These are phyloP conservation scores for Fusarium citri DNA, from an alignment of 2,329 filamentous ascomycete genomes.

Conservation along the genomic window DNA sequence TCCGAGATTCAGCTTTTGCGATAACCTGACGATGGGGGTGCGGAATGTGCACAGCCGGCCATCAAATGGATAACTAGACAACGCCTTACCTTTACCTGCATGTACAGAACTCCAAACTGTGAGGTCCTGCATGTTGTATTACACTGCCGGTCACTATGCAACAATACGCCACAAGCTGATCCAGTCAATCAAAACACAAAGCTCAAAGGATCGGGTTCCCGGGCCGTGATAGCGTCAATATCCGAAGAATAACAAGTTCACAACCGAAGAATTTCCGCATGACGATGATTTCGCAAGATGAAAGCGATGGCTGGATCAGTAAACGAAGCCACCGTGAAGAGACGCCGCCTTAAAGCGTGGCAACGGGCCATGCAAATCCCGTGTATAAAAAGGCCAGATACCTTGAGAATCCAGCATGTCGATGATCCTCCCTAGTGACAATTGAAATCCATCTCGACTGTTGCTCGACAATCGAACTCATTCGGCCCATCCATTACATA, in stretches of 20 bases:
- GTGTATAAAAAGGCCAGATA: conserved; percentile 19
- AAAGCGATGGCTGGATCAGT: conserved; percentile 21
- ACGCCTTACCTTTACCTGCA: neutral
- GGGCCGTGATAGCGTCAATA: conserved; percentile 41
- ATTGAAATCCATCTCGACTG: neutral
- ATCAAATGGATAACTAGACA: neutral
- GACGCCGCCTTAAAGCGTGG: conserved; percentile 4
- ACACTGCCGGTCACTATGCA: conserved; percentile 5
- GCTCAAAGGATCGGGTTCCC: conserved; percentile 30
- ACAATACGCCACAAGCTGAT: conserved; percentile 5
- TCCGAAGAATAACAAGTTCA: conserved; percentile 40
- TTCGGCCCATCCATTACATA: conserved; percentile 1
- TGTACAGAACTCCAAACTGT: neutral
- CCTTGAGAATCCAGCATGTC: conserved; percentile 13
- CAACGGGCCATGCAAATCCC: conserved; percentile 8
- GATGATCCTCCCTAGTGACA: conserved; percentile 1
- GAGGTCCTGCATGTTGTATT: neutral
- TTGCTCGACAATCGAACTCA: neutral
- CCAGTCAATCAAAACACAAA: conserved; percentile 9
- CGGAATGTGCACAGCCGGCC: neutral
- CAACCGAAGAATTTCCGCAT: conserved; percentile 43
- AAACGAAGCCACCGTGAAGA: conserved; percentile 14
- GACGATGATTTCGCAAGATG: conserved; percentile 11
- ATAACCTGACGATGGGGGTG: neutral
- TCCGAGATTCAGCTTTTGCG: neutral